Conservation (phyloP, 805 yeast species). For the Metschnikowia drakensbergensis region DNA sequence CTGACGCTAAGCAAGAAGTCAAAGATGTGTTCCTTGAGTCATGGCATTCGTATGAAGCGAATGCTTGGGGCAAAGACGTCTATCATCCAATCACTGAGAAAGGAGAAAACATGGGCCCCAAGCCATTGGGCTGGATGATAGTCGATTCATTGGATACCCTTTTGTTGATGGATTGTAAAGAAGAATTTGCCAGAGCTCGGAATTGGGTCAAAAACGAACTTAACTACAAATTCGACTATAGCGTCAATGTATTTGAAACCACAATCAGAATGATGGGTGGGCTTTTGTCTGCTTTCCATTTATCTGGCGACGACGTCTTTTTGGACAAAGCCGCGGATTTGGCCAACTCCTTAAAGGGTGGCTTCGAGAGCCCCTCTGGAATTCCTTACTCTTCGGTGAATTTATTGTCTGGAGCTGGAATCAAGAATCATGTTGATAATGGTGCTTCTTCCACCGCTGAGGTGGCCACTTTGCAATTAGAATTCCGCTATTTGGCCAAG, state of each 20-base stretch:
- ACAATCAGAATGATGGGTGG: slow-evolving; percentile 95
- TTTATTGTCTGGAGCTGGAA: slow-evolving; percentile 58
- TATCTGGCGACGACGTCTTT: slow-evolving; percentile 65
- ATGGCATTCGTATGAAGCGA: slow-evolving; percentile 69
- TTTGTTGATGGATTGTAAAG: slow-evolving; percentile 66
- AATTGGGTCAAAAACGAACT: slow-evolving; percentile 72
- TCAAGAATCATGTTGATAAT: slow-evolving; percentile 55
- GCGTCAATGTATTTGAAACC: slow-evolving; percentile 87
- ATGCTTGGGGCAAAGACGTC: slow-evolving; percentile 84
- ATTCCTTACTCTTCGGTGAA: slow-evolving; percentile 80
- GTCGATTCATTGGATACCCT: slow-evolving; percentile 85
- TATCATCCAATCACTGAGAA: slow-evolving; percentile 62
- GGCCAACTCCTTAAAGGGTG: slow-evolving; percentile 69
- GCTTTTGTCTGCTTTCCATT: slow-evolving; percentile 72
- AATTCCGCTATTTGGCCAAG: slow-evolving; percentile 74
- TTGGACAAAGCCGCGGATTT: slow-evolving; percentile 75
- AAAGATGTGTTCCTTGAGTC: slow-evolving; percentile 65
- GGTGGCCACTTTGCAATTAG: slow-evolving; percentile 81
- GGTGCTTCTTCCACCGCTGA: slow-evolving; percentile 91
- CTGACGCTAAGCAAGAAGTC: slow-evolving; percentile 51
- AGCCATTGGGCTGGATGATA: slow-evolving; percentile 90
- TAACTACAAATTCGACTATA: slow-evolving; percentile 65
- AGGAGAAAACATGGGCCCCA: slow-evolving; percentile 71
- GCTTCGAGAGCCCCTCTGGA: slow-evolving; percentile 64
- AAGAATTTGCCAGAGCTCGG: slow-evolving; percentile 60